Base-by-base conservation (phyloP, 805 yeast genomes). In the Kurtzmaniella fragi region DNA sequence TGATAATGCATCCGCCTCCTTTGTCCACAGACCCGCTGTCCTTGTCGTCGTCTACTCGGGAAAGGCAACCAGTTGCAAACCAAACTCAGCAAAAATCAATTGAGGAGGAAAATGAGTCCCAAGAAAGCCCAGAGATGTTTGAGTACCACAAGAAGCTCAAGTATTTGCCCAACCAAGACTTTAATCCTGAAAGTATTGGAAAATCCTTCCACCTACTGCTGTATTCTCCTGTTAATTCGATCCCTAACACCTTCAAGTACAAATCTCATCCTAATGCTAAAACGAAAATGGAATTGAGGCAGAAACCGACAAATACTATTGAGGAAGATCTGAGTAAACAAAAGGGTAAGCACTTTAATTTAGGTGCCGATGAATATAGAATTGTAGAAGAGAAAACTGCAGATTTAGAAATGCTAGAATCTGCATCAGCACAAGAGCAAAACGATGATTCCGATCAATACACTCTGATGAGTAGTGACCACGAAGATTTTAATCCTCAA, bases 231-330 rank as follows among this genome's bases (percentile, higher is more conserved):
- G 33, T 54, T 1, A 45, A 44, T 5, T 64, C 71, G 1, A 63
- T 64, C 15, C 73, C 74, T 16, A 68, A 68, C 41, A 68, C 74
- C 1, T 68, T 68, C 56, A 62, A 66, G 42, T 61, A 67, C 41
- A 68, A 67, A 45, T 59, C 68, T n/a, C 70, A 65, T 43, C 73
- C 73, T 5, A 68, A 67, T 42, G 74, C 74, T 16, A 60, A 54
- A 39, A 62, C 74, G 1, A 68, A 44, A 40, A 49, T 5, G 49
- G 47, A n/a, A 49, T 64, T 9, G 65, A 63, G 15, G 34, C 38
- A 27, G 8, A 38, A 37, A 27, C 28, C 39, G n/a, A 35, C 11
- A 16, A 28, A 20, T 16, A 15, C 23, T 13, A 13, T 12, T 25
- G 39, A 28, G 9, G 34, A 36, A 29, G 28, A n/a, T n/a, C 17